These are phyloP conservation scores for Rhazya stricta DNA, from an alignment of 257 asterid species.

Conservation along the genomic window DNA sequence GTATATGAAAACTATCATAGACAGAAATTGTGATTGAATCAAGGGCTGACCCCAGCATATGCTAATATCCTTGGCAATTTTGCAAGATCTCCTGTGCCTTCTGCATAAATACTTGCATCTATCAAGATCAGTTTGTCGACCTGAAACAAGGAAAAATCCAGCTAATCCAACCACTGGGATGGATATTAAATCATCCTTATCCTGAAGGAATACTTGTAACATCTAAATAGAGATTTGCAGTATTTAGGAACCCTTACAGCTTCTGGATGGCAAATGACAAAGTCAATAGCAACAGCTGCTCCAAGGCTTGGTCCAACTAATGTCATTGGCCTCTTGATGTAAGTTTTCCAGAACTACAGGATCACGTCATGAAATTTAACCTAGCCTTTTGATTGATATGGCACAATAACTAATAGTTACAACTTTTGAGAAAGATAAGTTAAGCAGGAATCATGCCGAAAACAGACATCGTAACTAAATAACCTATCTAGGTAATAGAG, in stretches of 20 bases:
- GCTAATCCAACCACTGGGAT: background rate
- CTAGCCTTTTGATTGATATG: conserved; percentile 9
- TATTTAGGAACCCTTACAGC: conserved; percentile 45
- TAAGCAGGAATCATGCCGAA: background rate
- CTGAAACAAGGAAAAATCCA: conserved; percentile 33
- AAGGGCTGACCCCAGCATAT: conserved; percentile 73
- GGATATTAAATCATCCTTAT: background rate
- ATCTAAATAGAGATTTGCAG: conserved; percentile 9
- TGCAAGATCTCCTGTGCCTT: conserved; percentile 90
- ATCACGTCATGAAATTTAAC: conserved; percentile 7
- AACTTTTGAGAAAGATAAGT: background rate
- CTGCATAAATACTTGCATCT: conserved; percentile 93
- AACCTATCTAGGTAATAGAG: background rate
- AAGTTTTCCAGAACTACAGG: conserved; percentile 65
- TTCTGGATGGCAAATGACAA: conserved; percentile 64
- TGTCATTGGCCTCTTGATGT: conserved; percentile 70
- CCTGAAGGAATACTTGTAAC: background rate
- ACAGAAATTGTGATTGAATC: background rate
- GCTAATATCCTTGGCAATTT: conserved; percentile 68
- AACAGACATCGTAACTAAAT: background rate
- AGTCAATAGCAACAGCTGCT: conserved; percentile 86
- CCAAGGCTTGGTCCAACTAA: conserved; percentile 99
- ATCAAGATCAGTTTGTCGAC: conserved; percentile 80
- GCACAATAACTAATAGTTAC: background rate
- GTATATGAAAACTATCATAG: background rate